These are phyloP conservation scores for Paramecium sonneborni DNA, from an alignment of 73 alveolate genomes.

Conservation along the genomic window DNA sequence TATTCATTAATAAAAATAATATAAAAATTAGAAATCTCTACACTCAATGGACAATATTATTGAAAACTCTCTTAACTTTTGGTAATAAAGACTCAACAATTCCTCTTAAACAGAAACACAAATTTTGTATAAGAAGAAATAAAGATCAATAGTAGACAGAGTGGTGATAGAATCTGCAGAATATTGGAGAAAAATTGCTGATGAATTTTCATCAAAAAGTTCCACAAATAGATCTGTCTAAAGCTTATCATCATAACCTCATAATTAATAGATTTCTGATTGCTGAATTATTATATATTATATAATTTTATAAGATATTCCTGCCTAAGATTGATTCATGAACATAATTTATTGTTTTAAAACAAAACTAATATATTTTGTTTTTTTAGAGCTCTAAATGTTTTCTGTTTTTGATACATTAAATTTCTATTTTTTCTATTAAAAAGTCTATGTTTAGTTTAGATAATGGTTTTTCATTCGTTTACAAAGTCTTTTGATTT, in stretches of 20 bases:
- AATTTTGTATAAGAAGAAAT: neutral
- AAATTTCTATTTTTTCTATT: no score
- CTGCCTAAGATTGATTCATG: neutral
- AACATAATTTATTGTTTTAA: neutral
- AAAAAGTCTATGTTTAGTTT: no score
- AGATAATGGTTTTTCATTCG: no score
- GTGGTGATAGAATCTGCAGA: constrained; percentile 9
- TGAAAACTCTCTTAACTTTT: constrained; percentile 35
- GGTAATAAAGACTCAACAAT: neutral
- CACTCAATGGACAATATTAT: neutral
- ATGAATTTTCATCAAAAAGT: neutral
- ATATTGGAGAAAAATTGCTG: constrained; percentile 16
- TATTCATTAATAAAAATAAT: neutral
- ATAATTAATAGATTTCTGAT: neutral
- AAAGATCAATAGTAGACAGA: constrained; percentile 5
- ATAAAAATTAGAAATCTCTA: neutral
- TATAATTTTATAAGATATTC: neutral
- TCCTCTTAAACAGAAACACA: neutral
- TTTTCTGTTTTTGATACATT: no score
- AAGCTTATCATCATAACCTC: neutral
- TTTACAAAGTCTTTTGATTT: no score
- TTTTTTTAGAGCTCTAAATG: no score
- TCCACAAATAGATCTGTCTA: neutral
- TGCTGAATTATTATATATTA: neutral
- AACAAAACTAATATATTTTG: neutral